Evolutionary conservation across 768 basidiomycete species (phyloP), one percentile per base, ranked within the genome.

Genomic region (Boletus pseudo-olivaceus): DNA sequence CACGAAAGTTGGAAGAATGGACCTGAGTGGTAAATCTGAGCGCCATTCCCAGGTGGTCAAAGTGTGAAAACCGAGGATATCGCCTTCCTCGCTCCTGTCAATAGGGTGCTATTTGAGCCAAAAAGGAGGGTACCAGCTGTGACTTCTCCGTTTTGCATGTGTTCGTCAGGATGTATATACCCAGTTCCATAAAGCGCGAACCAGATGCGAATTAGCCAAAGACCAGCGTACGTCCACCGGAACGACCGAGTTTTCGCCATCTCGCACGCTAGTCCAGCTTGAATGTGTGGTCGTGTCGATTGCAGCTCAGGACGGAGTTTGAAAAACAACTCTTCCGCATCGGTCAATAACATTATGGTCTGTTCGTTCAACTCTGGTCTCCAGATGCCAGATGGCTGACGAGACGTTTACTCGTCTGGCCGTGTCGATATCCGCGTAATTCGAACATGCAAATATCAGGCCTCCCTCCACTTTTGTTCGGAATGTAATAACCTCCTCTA

Each of bases 401-500:
- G 29, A 46, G 34, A 20, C 32, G 14, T 34, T 50, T 27, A 56
- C 48, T 8, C 33, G 7, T 23, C 29, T 35, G 48, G 10, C 7
- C 44, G 19, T 38, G 23, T 53, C 20, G 34, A 29, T 23, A 19
- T 27, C 30, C 27, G 19, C 48, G 37, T 42, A 39, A 47, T 35
- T 5, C 33, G 5, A 48, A 54, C 33, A 4, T 27, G 15, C 38
- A 19, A 38, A 19, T 38, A 19, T 1, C 54, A 92, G 90, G 85
- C 90, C 11, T 89, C 89, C 2, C 82, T 96, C 29, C 85, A 90
- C 61, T 96, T 96, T 73, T 96, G 93, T 65, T 86, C 84, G 37
- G 93, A 96, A 78, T 96, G 93, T 78, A 94, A 95, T 75, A 96
- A 97, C 68, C 80, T 97, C 29, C 79, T 97, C 49, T 95, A 96